Percentiles rank a stretch among this genome's conserved stretches.
Evolutionary conservation across 2,329 filamentous ascomycete species (phyloP).

Genomic region (Bipolaris zeicola): DNA sequence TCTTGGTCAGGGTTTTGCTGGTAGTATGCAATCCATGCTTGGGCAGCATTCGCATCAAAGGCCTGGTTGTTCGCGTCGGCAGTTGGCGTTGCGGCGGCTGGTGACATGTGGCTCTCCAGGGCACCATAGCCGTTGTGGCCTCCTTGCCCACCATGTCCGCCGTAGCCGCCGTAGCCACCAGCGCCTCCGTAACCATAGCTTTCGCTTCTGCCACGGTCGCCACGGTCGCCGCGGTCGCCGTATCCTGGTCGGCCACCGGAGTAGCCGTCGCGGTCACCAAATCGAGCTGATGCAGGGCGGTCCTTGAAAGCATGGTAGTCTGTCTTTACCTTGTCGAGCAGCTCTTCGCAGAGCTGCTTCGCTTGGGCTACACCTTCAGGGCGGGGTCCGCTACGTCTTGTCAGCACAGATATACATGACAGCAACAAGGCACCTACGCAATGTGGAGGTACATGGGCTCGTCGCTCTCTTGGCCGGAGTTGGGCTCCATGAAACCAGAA

Average conservation of each 20-base stretch:
- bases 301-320: constrained; percentile 91
- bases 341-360: constrained; percentile 85
- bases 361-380: constrained; percentile 82
- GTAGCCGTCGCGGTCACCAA: constrained; percentile 50
- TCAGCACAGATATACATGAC: constrained; percentile 18
- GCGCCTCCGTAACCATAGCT: constrained; percentile 47
- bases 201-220: constrained; percentile 48
- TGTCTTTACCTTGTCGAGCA: constrained; percentile 83
- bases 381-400: constrained; percentile 73
- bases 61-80: constrained; percentile 49
- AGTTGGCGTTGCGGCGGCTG: constrained; percentile 44
- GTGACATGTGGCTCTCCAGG: constrained; percentile 35
- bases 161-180: constrained; percentile 48
- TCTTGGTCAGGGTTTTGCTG: constrained; percentile 76
- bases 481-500: constrained; percentile 89
- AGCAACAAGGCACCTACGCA: constrained; percentile 64
- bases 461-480: constrained; percentile 88
- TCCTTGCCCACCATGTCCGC: constrained; percentile 43
- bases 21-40: constrained; percentile 71
- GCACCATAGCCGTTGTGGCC: constrained; percentile 37
- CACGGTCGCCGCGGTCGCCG: constrained; percentile 48
- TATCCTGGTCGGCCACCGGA: constrained; percentile 47
- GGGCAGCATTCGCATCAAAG: constrained; percentile 77
- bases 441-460: constrained; percentile 97
- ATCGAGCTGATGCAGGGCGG: constrained; percentile 59